Conservation (phyloP, 2,329 filamentous ascomycete species). For the Fusarium sp. region DNA sequence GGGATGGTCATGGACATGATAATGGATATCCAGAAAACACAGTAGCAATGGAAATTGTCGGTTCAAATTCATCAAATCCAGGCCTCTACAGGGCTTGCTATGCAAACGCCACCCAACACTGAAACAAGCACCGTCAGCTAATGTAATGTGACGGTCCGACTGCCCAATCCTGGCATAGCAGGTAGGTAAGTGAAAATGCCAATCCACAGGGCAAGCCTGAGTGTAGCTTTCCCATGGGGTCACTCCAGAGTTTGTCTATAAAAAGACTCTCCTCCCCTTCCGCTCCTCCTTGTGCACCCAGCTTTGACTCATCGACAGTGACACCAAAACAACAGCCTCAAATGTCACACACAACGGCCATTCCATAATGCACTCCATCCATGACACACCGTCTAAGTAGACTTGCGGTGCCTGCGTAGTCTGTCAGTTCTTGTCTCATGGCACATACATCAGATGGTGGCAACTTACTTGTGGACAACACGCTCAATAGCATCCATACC, state of each 20-base stretch:
- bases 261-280: constrained; percentile 4
- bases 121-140: not conserved
- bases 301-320: not conserved
- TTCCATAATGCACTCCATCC: not conserved
- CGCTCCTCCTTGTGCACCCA: not conserved
- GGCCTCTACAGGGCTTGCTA: not conserved
- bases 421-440: constrained; percentile 15
- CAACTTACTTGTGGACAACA: constrained; percentile 72
- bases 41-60: not conserved
- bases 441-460: not conserved
- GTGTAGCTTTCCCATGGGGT: not conserved
- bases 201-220: not conserved
- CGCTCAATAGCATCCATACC: constrained; percentile 86
- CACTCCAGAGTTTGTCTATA: constrained; percentile 1
- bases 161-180: not conserved
- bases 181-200: not conserved
- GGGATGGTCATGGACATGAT: not conserved
- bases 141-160: not conserved
- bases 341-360: not conserved
- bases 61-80: not conserved
- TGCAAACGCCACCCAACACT: not conserved
- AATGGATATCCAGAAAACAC: not conserved
- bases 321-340: not conserved
- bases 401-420: constrained; percentile 37
- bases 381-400: constrained; percentile 7